Conservation (phyloP, 2,329 filamentous ascomycete genomes). For the Penicillium paneum region DNA sequence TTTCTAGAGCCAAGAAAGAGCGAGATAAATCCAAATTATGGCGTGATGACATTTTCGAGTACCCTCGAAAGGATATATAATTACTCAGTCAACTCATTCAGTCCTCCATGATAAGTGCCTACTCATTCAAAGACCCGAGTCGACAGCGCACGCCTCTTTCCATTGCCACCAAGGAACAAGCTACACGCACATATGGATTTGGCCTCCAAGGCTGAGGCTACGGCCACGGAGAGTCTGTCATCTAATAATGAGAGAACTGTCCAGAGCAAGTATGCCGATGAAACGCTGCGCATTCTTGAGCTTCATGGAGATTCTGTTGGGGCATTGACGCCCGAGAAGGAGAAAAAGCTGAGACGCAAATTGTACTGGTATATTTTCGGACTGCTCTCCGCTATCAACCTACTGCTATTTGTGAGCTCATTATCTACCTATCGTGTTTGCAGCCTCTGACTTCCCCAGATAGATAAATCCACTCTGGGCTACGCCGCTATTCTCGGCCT, state of each 20-base stretch:
- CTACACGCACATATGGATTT: neutral
- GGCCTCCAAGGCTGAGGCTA: neutral
- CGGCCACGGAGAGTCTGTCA: neutral
- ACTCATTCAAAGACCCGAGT: too few species aligned
- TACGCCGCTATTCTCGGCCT: conserved; percentile 44
- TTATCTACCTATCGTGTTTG: neutral
- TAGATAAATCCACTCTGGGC: conserved; percentile 43
- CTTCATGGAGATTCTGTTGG: conserved; percentile 33
- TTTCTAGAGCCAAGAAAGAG: neutral
- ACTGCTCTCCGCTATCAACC: conserved; percentile 34
- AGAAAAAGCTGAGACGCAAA: conserved; percentile 33
- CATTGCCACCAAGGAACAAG: neutral
- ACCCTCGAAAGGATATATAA: neutral
- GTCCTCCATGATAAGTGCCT: neutral
- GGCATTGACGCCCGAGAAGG: conserved; percentile 32
- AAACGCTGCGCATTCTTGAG: conserved; percentile 38
- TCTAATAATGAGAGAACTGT: neutral
- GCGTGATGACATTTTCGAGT: neutral
- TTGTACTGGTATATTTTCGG: conserved; percentile 35
- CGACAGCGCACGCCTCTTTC: neutral
- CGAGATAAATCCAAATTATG: neutral
- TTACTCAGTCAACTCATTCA: neutral
- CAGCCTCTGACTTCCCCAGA: conserved; percentile 20
- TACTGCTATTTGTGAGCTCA: conserved; percentile 37
- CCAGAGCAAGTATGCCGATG: conserved; percentile 30